Evolutionary conservation across 768 basidiomycete genomes (phyloP), one percentile per base, ranked within the genome.

Genomic region (Chalciporus sphaerocephalus): DNA sequence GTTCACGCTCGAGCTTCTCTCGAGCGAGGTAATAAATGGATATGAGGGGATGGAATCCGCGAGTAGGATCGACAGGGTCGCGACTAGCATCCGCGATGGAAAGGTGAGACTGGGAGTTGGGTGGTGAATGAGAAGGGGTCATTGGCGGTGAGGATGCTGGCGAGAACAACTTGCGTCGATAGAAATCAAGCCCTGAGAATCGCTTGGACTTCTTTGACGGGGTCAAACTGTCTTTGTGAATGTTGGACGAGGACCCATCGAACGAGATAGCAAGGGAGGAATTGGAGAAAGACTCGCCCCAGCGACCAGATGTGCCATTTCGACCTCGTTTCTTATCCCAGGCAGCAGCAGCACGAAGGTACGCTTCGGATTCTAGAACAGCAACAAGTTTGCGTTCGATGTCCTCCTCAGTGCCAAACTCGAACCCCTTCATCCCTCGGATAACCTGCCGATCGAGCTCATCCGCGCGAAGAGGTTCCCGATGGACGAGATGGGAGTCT

Each of bases 141-240:
- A 54, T 48, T 2, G 74, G 74, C 10, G 75, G 77, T 1, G 75
- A 74, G 18, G 74, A 66, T 2, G 61, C 57, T 0, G 77, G 73
- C 3, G 80, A 75, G 67, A 92, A 93, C 37, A 98, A 66, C 67
- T 94, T 97, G 58, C 86, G 80, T 30, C 89, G 80, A 60, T 94
- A 95, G 58, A 92, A 96, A 59, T 96, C 94, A 59, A 99, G 89
- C 2, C 86, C 95, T 11, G 89, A 92, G 64, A 97, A 97, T n/a
- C 95, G 79, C 61, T 85, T 89, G 17, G 75, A 73, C 59, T 85
- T 86, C 69, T 82, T 75, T 40, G 75, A 69, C 2, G 76, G 73
- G 3, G 74, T 61, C 13, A 65, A 58, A 18, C 64, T 54, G 50
- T 72, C 72, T 57, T 69, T 72, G 59, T 73, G 74, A 6, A 67